These are phyloP conservation scores for Trichosporon asahii DNA, from an alignment of 1,284 basidiomycete species.

Conservation along the genomic window DNA sequence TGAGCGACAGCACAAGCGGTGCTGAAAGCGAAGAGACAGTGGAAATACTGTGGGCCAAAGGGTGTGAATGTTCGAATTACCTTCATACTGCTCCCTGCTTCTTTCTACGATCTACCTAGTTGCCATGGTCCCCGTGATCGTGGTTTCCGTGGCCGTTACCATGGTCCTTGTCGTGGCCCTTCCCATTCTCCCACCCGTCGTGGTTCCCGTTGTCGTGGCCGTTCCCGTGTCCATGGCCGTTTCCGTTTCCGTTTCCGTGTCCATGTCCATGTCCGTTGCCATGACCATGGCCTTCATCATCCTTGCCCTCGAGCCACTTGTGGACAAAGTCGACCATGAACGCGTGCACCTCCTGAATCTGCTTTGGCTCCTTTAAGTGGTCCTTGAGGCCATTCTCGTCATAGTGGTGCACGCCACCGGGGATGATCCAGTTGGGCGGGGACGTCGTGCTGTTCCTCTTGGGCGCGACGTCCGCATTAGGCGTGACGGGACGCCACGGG, in stretches of 20 bases:
- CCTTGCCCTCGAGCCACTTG: constrained; percentile 68
- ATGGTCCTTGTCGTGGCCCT: neutral
- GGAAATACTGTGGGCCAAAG: too few species aligned
- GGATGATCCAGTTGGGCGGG: constrained; percentile 82
- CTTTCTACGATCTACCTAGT: neutral
- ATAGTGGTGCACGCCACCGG: constrained; percentile 84
- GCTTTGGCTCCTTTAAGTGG: constrained; percentile 64
- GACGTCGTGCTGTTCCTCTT: constrained; percentile 67
- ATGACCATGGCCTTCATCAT: neutral
- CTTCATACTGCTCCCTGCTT: constrained; percentile 10
- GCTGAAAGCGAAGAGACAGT: too few species aligned
- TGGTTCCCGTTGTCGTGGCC: neutral
- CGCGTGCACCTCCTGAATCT: constrained; percentile 75
- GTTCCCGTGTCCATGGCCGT: neutral
- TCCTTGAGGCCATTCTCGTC: constrained; percentile 75
- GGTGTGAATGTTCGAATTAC: neutral
- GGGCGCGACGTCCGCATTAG: constrained; percentile 73
- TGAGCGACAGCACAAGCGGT: too few species aligned
- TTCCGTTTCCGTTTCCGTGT: neutral
- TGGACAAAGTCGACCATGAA: constrained; percentile 77
- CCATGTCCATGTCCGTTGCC: neutral
- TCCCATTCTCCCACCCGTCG: neutral
- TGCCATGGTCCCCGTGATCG: neutral
- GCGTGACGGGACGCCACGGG: constrained; percentile 83
- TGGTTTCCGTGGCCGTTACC: neutral